A percentile compares a stretch with the other conserved stretches of the same genome.
These are phyloP conservation scores for Dovyalis caffra DNA, from an alignment of 345 rosid genomes.

Conservation along the genomic window DNA sequence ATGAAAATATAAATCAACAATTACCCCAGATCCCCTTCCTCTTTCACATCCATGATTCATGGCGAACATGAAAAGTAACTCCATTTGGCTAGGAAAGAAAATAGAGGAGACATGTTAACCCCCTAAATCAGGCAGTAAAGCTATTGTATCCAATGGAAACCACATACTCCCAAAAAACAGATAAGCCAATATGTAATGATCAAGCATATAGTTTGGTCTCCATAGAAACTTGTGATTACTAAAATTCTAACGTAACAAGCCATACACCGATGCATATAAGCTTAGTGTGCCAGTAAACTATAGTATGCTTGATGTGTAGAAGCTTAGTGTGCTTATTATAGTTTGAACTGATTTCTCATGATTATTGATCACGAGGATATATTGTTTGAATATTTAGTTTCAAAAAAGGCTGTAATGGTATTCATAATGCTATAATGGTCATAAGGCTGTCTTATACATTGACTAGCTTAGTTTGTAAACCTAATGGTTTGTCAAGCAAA, in stretches of 20 bases:
- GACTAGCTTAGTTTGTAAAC: no score
- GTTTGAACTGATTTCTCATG: not conserved
- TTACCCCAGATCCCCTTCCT: constrained; percentile 92
- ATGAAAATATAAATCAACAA: not conserved
- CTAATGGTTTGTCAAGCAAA: no score
- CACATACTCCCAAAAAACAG: not conserved
- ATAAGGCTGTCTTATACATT: no score
- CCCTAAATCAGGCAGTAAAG: not conserved
- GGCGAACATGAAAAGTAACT: constrained; percentile 47
- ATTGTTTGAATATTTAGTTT: not conserved
- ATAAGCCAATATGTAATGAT: not conserved
- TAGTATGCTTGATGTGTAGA: not conserved
- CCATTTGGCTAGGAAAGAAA: constrained; percentile 53
- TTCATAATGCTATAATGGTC: no score
- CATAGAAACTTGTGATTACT: not conserved
- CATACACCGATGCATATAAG: no score
- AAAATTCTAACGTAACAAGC: not conserved
- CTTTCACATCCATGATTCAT: constrained; percentile 72
- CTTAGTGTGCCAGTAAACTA: no score
- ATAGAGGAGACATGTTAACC: not conserved
- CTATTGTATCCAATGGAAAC: not conserved
- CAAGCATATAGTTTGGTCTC: not conserved
- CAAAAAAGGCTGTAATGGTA: no score
- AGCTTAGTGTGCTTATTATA: not conserved
- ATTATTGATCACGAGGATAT: not conserved